Percentiles rank a stretch among this genome's conserved stretches.
Conservation (phyloP, 257 asterid species). For the Lavandula angustifolia region DNA sequence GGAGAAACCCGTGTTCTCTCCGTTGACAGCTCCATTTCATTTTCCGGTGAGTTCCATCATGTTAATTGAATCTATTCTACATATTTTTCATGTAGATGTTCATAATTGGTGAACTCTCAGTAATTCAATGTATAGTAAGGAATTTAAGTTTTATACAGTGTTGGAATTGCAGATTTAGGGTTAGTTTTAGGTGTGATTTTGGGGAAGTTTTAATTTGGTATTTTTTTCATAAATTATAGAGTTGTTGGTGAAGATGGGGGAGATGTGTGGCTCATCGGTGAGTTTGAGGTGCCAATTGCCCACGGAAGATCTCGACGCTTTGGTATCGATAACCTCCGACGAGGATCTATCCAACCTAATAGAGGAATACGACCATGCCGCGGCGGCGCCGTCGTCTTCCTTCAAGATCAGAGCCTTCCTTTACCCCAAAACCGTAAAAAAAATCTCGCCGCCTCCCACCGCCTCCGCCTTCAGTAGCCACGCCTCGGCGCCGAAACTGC, state of each 20-base stretch:
- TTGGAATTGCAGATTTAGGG: not conserved
- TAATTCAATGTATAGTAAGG: not conserved
- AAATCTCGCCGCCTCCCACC: constrained; percentile 46
- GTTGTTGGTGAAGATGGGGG: constrained; percentile 60
- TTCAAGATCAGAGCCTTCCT: constrained; percentile 72
- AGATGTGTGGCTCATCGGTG: constrained; percentile 65
- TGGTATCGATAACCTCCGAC: constrained; percentile 70
- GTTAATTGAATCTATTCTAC: not conserved
- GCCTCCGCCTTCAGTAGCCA: constrained; percentile 40
- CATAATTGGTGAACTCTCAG: not conserved
- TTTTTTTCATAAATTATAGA: constrained; percentile 37
- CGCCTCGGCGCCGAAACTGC: constrained; percentile 43
- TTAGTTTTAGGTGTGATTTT: not conserved
- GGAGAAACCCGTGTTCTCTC: constrained; percentile 87
- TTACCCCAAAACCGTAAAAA: constrained; percentile 47
- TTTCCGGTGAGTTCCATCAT: constrained; percentile 48
- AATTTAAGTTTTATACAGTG: not conserved
- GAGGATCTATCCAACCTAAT: constrained; percentile 74
- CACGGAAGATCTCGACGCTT: constrained; percentile 73
- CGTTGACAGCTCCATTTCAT: constrained; percentile 61
- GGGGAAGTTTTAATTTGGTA: not conserved
- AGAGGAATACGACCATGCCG: constrained; percentile 67
- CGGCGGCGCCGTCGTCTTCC: constrained; percentile 35
- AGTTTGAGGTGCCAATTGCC: constrained; percentile 74
- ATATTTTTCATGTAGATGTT: no score